Percentiles rank a stretch among this genome's conserved stretches.
These are phyloP conservation scores for Pyrenophora teres DNA, from an alignment of 2,329 filamentous ascomycete species.

Conservation along the genomic window DNA sequence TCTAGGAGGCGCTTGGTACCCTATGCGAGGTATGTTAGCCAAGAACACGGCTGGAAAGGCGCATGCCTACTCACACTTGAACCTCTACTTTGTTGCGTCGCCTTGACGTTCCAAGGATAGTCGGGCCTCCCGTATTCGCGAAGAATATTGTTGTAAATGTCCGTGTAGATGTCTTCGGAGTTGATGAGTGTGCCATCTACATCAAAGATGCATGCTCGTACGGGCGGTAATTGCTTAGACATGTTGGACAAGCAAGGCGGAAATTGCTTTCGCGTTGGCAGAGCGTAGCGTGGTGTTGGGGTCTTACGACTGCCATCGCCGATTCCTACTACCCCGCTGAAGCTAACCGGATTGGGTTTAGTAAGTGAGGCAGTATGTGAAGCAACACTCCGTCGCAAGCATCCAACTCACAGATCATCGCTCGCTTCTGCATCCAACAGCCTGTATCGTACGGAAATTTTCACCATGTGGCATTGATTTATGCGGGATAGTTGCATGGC, in stretches of 20 bases:
- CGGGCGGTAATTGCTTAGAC: constrained; percentile 16
- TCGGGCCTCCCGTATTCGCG: constrained; percentile 22
- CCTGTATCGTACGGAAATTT: too few species aligned
- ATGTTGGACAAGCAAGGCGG: background rate
- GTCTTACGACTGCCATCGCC: too few species aligned
- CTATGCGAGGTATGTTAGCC: constrained; percentile 5
- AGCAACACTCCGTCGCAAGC: too few species aligned
- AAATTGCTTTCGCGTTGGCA: background rate
- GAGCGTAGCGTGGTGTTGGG: background rate
- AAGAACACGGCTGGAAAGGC: background rate
- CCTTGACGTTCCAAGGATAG: constrained; percentile 30
- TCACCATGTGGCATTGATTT: too few species aligned
- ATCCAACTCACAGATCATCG: too few species aligned
- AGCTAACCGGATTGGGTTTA: too few species aligned
- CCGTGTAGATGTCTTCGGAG: constrained; percentile 38
- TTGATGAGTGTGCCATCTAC: constrained; percentile 45
- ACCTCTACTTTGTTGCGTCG: constrained; percentile 28
- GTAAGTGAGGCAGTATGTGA: too few species aligned
- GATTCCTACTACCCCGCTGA: too few species aligned
- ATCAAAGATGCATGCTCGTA: constrained; percentile 45
- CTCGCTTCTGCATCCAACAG: too few species aligned
- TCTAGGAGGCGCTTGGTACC: constrained; percentile 25
- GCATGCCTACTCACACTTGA: constrained; percentile 8
- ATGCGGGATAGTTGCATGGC: too few species aligned
- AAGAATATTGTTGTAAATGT: constrained; percentile 30